Base-by-base conservation (phyloP, 2,329 filamentous ascomycete genomes). In the Pezicula neosporulosa region DNA sequence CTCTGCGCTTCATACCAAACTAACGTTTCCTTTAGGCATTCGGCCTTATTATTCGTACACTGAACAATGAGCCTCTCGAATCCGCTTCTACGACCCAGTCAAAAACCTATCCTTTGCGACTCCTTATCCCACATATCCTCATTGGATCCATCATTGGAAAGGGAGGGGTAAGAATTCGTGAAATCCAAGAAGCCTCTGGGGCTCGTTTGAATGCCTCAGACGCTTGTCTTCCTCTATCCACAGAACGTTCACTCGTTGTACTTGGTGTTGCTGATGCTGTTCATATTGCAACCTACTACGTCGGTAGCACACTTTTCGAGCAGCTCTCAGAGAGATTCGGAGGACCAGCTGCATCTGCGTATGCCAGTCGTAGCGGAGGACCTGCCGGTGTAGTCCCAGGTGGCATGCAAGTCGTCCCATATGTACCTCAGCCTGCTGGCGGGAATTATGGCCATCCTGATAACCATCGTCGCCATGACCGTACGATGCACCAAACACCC, bases 131-230 rank as follows among this genome's bases (percentile, higher is more conserved):
- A 16, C 94, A 97, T 68, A 94, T 99, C 63, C 82, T 99, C 52
- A 99, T 99, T 64, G 94, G 94, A 48, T 97, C 93, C 54, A 97
- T 99, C 72, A 99, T 99, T 70, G 94, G 94, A 65, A 99, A 99
- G 77, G 90, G 88, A 57, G 94, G 94, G 60, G 89, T 92, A 53
- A 87, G 94, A 58, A 99, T 99, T 68, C 90, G 94, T 59, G 94
- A 99, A 74, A 99, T 99, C 56, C 94, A 99, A 71, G 94, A 99
- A 68, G 92, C 92, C 18, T 99, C 94, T 15, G 95, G 95, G 54
- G 94, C 94, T 49, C 88, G 95, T 56, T 82, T 99, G 43, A 99
- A 99, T 70, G 94, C 94, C 24, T 99, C 94, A 6, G 94, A 97
- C 70, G 87, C 91, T 5, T 96, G 92, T 68, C 81, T 99, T 50